Evolutionary conservation across 495 filamentous ascomycete species (phyloP).

Genomic region (Penicillium samsonianum): DNA sequence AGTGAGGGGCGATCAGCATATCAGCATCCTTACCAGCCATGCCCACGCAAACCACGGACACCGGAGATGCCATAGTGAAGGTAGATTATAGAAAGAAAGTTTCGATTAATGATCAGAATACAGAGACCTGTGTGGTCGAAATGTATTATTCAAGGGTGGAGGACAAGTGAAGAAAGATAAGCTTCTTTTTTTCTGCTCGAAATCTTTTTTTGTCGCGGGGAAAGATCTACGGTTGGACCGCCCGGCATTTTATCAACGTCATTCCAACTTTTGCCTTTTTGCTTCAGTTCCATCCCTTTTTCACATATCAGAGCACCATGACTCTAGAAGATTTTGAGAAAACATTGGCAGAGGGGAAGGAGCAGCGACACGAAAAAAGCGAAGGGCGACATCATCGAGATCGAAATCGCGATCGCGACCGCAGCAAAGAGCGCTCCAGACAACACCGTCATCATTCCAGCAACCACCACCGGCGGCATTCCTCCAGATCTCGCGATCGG

Average conservation of each 20-base stretch:
- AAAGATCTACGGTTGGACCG: constrained; percentile 39
- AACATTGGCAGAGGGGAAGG: constrained; percentile 46
- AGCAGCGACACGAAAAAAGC: constrained; percentile 34
- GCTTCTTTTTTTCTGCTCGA: constrained; percentile 25
- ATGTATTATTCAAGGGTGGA: neutral
- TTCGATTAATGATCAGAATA: neutral
- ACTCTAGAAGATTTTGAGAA: constrained; percentile 58
- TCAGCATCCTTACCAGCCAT: constrained; percentile 70
- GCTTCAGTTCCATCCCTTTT: constrained; percentile 13
- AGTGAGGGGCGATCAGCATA: neutral
- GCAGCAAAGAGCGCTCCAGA: constrained; percentile 41
- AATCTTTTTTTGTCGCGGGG: constrained; percentile 41
- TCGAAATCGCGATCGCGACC: constrained; percentile 43
- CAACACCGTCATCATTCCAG: constrained; percentile 41
- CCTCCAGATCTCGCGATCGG: constrained; percentile 45
- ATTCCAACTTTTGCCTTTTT: constrained; percentile 29
- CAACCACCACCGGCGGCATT: constrained; percentile 49
- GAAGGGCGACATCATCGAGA: constrained; percentile 42
- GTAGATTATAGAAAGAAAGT: neutral
- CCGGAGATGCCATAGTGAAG: constrained; percentile 46
- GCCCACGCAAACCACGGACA: constrained; percentile 90
- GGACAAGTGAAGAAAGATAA: constrained; percentile 18
- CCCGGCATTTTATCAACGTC: constrained; percentile 39
- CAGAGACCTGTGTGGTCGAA: neutral
- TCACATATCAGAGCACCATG: constrained; percentile 36